Evolutionary conservation across 441 rosid species (phyloP).

Genomic region (Eruca vesicaria): DNA sequence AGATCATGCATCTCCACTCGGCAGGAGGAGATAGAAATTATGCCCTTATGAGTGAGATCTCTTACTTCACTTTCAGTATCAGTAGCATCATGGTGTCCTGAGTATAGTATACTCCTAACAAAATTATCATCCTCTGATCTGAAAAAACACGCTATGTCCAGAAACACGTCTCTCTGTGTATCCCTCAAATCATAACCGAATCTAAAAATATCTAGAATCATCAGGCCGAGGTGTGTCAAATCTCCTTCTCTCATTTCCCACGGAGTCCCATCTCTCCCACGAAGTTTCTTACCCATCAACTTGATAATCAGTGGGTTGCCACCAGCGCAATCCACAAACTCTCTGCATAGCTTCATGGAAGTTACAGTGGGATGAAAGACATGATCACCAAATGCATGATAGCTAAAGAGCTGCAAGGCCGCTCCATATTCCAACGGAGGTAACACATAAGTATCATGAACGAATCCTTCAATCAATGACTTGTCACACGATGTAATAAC

Average conservation of each 20-base stretch:
- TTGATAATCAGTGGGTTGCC: background rate
- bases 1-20: conserved; percentile 15
- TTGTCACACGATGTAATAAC: conserved; percentile 1
- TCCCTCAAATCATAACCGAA: background rate
- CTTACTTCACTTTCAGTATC: background rate
- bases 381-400: background rate
- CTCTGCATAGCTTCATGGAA: background rate
- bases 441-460: background rate
- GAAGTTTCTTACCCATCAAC: background rate
- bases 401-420: background rate
- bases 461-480: background rate
- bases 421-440: background rate
- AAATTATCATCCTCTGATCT: conserved; percentile 4
- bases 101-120: background rate
- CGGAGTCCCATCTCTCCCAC: background rate
- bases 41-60: background rate
- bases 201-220: background rate
- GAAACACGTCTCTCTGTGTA: background rate
- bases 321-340: background rate
- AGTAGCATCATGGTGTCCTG: background rate
- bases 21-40: background rate
- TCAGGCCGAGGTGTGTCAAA: background rate
- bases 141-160: background rate
- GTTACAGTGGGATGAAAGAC: background rate
- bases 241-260: background rate